phyloP scores from a whole-genome alignment of 768 basidiomycete species.

The Collybiopsis luxurians region DNA sequence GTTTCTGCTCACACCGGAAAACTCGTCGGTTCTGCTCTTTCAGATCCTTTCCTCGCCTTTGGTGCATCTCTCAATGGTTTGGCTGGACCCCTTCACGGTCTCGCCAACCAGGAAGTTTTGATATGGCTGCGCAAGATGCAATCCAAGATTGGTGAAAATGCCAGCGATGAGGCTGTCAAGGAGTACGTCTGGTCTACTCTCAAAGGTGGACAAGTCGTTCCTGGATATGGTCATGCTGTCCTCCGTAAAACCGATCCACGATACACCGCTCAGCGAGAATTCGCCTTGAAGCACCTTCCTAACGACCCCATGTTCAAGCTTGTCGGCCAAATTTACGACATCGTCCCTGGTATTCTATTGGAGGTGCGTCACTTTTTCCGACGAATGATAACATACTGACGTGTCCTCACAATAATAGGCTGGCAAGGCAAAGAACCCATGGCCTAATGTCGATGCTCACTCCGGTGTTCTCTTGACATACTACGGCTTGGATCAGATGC shows the following conservation, averaged over 20 bases:
- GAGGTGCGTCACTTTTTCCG: slow-evolving; percentile 47
- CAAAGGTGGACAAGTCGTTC: slow-evolving; percentile 91
- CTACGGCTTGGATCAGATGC: slow-evolving; percentile 87
- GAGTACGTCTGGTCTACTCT: slow-evolving; percentile 95
- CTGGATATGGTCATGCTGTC: slow-evolving; percentile 88
- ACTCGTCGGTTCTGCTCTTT: slow-evolving; percentile 91
- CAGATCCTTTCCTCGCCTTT: slow-evolving; percentile 96
- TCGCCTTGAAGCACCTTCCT: slow-evolving; percentile 82
- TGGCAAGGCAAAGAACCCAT: slow-evolving; percentile 91
- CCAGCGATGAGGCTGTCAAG: slow-evolving; percentile 83
- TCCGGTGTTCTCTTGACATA: slow-evolving; percentile 86
- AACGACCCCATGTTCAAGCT: slow-evolving; percentile 92
- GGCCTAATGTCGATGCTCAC: slow-evolving; percentile 98
- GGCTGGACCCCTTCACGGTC: slow-evolving; percentile 94
- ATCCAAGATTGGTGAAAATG: slow-evolving; percentile 78
- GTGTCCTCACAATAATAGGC: slow-evolving; percentile 41
- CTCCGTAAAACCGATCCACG: slow-evolving; percentile 91
- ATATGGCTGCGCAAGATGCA: slow-evolving; percentile 96
- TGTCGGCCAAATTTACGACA: slow-evolving; percentile 82
- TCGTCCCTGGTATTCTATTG: slow-evolving; percentile 88
- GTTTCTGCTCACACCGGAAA: slow-evolving; percentile 96
- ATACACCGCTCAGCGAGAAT: slow-evolving; percentile 88
- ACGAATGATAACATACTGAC: neutral
- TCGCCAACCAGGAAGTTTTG: slow-evolving; percentile 97
- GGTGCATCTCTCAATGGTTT: slow-evolving; percentile 93